Evolutionary conservation across 2,329 filamentous ascomycete species (phyloP), one percentile per base, ranked within the genome.

Genomic region (Aspergillus fijiensis): DNA sequence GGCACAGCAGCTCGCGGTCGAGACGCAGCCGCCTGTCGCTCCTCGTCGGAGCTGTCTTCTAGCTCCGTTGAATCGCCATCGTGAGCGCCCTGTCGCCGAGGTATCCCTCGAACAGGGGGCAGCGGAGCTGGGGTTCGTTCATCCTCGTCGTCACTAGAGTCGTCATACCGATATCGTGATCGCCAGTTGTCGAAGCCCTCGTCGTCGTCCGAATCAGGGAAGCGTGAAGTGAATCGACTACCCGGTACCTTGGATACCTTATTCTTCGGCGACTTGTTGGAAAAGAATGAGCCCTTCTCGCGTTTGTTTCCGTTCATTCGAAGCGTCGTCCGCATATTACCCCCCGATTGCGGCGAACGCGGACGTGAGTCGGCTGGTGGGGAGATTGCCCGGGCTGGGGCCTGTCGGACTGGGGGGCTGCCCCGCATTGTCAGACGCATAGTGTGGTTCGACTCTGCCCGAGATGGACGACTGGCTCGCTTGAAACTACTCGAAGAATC

Each of bases 401-500:
- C 65, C 45, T 70, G 66, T 53, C 75, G 73, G 9, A 71, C 65
- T 16, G 77, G 73, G 21, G 79, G 72, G 27, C 76, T 71, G 27
- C 76, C 77, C 60, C 92, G 84, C 90, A 96, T 90, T 1, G 90
- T 91, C 55, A 81, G 84, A 59, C 88, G 87, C 81, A 96, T 91
- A 1, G 80, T 83, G 56, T 86, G 84, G 25, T 76, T 70, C 4
- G 79, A 78, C 0, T 81, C 81, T 49, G 81, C 75, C 47, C 76
- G 76, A 5, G 74, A 71, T 55, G 78, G 72, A 42, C 82, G 77
- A 62, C 84, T 83, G 49, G 80, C 76, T 29, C 91, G 88, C 70
- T 85, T 89, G 79, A 96, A 96, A 72, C 91, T 96, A 76, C 90
- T 96, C 49, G 78, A 77, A 3, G 79, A 81, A 67, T 91, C 88